Evolutionary conservation across 2,329 filamentous ascomycete genomes (phyloP).

Genomic region (Fusarium citri): DNA sequence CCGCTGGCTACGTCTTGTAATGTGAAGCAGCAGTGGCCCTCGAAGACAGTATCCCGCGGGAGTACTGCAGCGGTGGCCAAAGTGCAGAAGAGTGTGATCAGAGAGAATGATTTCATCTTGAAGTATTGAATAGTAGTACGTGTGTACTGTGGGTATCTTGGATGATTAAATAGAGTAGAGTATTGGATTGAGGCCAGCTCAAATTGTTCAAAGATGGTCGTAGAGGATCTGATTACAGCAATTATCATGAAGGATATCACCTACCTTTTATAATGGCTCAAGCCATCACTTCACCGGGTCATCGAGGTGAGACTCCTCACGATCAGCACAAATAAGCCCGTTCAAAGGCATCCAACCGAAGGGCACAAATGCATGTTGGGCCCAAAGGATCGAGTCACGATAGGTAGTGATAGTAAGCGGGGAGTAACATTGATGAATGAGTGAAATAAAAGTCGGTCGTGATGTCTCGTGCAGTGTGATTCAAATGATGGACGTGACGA

Average conservation of each 20-base stretch:
- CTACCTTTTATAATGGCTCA: slow-evolving; percentile 27
- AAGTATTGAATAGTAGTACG: background rate
- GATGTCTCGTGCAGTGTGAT: slow-evolving; percentile 45
- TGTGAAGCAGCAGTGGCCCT: slow-evolving; percentile 49
- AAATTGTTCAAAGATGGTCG: slow-evolving; percentile 1
- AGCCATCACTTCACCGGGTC: background rate
- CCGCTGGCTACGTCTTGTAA: slow-evolving; percentile 44
- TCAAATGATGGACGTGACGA: slow-evolving; percentile 37
- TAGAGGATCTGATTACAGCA: background rate
- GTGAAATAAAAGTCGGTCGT: slow-evolving; percentile 29
- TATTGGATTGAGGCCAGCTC: slow-evolving; percentile 25
- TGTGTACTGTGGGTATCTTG: background rate
- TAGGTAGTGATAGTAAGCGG: slow-evolving; percentile 16
- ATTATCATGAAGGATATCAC: slow-evolving; percentile 4
- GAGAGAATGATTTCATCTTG: slow-evolving; percentile 36
- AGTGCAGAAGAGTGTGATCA: slow-evolving; percentile 37
- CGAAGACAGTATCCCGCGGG: slow-evolving; percentile 37
- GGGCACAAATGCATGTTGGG: slow-evolving; percentile 36
- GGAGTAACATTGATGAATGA: slow-evolving; percentile 20
- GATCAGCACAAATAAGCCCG: slow-evolving; percentile 37
- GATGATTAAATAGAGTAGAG: slow-evolving; percentile 1
- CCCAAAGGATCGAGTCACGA: slow-evolving; percentile 30
- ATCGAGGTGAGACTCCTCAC: slow-evolving; percentile 10
- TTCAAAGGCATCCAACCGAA: slow-evolving; percentile 34
- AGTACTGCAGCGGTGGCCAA: slow-evolving; percentile 41